Percentiles rank a stretch among this genome's conserved stretches.
Evolutionary conservation across 306 rosid genomes (phyloP).

Genomic region (Quercus berberidifolia): DNA sequence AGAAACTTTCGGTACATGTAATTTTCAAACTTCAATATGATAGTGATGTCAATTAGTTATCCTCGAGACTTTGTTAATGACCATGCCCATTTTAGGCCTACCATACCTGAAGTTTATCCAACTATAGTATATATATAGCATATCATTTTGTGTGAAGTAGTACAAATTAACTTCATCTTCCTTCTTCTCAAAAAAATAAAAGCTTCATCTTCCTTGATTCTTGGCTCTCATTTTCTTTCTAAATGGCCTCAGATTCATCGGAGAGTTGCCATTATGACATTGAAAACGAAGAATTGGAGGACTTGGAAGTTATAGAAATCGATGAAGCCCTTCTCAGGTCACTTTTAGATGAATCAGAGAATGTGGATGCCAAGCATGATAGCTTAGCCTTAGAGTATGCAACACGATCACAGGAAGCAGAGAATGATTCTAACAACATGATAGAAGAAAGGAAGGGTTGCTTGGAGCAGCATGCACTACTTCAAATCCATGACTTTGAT

Average conservation of each 20-base stretch:
- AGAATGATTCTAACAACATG: background rate
- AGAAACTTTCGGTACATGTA: conserved; percentile 44
- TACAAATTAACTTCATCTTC: conserved; percentile 7
- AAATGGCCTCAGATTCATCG: conserved; percentile 30
- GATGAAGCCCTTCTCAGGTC: conserved; percentile 59
- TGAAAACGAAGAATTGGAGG: conserved; percentile 37
- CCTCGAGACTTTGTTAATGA: no score
- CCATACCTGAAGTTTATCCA: conserved; percentile 1
- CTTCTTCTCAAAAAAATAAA: background rate
- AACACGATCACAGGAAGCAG: conserved; percentile 6
- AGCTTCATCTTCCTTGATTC: background rate
- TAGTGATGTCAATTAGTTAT: no score
- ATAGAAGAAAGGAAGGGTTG: background rate
- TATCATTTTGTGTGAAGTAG: background rate
- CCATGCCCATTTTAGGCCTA: background rate
- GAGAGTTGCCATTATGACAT: conserved; percentile 14
- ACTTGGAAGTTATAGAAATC: conserved; percentile 49
- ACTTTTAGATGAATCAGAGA: conserved; percentile 44
- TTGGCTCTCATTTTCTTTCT: background rate
- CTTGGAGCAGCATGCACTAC: conserved; percentile 14
- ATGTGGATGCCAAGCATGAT: background rate
- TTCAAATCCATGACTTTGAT: conserved; percentile 21
- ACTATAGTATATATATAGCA: conserved; percentile 2
- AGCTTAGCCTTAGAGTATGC: background rate
- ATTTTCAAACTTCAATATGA: conserved; percentile 29